Evolutionary conservation across 1,284 basidiomycete genomes (phyloP).

Genomic region (Gomphus sp.): DNA sequence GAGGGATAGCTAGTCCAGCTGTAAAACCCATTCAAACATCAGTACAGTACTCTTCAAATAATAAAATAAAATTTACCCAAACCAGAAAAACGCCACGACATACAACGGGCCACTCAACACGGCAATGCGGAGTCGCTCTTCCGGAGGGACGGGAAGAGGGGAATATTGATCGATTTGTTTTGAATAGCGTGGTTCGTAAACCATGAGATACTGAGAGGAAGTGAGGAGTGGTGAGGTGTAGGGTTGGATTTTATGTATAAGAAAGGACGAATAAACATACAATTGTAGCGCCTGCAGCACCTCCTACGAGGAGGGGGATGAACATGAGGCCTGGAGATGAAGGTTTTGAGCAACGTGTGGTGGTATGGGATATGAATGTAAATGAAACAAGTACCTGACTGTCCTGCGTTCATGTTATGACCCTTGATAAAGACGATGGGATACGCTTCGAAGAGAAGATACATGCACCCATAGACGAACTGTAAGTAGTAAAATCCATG

Average conservation of each 20-base stretch:
- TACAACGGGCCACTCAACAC: constrained; percentile 22
- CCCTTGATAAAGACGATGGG: constrained; percentile 33
- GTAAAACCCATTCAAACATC: constrained; percentile 18
- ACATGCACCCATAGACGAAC: constrained; percentile 20
- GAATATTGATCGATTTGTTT: constrained; percentile 9
- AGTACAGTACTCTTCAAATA: background rate
- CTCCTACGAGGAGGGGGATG: constrained; percentile 34
- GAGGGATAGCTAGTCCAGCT: constrained; percentile 30
- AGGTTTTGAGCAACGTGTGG: background rate
- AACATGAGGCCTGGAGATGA: constrained; percentile 24
- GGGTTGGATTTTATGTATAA: background rate
- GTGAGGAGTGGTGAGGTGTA: background rate
- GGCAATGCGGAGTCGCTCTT: constrained; percentile 21
- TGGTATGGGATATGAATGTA: too few species aligned
- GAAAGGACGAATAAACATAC: constrained; percentile 2
- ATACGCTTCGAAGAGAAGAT: constrained; percentile 32
- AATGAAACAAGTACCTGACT: constrained; percentile 21
- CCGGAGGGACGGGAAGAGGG: constrained; percentile 19
- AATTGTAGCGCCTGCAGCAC: constrained; percentile 14
- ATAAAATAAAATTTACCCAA: constrained; percentile 21
- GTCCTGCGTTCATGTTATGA: constrained; percentile 34
- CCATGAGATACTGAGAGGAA: constrained; percentile 15
- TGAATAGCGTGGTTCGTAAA: constrained; percentile 20
- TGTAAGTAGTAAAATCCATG: background rate
- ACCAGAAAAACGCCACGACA: constrained; percentile 29